These are phyloP conservation scores for Passalora sequoiae DNA, from an alignment of 2,329 filamentous ascomycete species.

Conservation along the genomic window DNA sequence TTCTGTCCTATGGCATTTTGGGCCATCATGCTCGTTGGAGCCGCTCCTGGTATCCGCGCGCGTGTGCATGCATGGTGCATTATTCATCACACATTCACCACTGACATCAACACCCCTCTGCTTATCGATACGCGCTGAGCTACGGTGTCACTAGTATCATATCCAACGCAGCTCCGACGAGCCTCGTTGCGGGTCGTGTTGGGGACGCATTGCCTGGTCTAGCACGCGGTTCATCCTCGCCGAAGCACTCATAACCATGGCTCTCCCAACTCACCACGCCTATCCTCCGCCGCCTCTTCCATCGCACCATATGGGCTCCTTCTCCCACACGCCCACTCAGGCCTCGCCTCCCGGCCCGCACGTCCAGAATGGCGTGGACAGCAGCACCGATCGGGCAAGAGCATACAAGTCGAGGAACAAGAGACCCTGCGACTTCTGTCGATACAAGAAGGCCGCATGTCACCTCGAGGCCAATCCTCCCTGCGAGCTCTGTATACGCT, in stretches of 20 bases:
- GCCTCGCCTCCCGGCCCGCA: constrained; percentile 1
- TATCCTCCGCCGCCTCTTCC: constrained; percentile 8
- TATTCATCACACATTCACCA: too few relatives aligned
- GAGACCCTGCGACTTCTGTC: constrained; percentile 46
- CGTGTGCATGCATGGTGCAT: too few relatives aligned
- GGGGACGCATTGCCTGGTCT: neutral
- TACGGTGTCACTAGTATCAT: neutral
- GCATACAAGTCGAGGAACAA: constrained; percentile 37
- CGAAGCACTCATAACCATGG: constrained; percentile 1
- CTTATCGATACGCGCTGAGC: neutral
- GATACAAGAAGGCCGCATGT: constrained; percentile 44
- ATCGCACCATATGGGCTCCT: neutral
- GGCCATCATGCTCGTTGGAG: neutral
- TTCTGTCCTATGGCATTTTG: too few relatives aligned
- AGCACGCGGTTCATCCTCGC: neutral
- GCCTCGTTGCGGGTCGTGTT: neutral
- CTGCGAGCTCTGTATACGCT: constrained; percentile 42
- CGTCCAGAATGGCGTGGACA: constrained; percentile 6
- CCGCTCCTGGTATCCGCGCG: neutral
- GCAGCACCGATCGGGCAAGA: constrained; percentile 28
- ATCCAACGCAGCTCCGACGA: neutral
- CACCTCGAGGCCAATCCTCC: constrained; percentile 41
- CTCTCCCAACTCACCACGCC: constrained; percentile 6
- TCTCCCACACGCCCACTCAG: constrained; percentile 4
- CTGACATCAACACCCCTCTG: too few relatives aligned